Evolutionary conservation across 805 yeast species (phyloP), one percentile per base, ranked within the genome.

Genomic region (Saccharomyces eubayanus): DNA sequence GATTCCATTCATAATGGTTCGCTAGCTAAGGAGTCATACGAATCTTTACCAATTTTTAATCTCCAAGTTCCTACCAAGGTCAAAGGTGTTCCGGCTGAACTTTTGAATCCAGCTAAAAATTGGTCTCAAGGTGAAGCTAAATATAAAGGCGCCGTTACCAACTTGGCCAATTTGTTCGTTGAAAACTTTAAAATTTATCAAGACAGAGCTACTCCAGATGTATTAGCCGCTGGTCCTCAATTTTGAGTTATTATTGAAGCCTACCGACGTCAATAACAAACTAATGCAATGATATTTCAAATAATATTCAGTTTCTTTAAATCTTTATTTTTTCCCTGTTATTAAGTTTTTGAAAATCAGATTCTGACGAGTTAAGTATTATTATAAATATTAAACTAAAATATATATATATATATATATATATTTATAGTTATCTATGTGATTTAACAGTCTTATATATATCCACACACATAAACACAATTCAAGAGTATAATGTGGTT

Each of bases 1-100:
- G 96, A 92, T 72, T 84, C 96, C 46, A 90, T 92, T 66, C 98
- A 92, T 76, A 81, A 89, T 61, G 99, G 98, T 59, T 84, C 85
- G 62, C 82, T 92, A 66, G 81, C 81, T 59, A 76, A 89, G 64
- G 91, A 78, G 59, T 88, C 85, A 67, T 92, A 77, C 73, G 97
- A 91, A 77, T 78, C 78, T 50, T 85, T 87, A 75, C 96, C 90
- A 61, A 83, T 85, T 48, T 92, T 92, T 77, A 89, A 89, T 73
- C 80, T 92, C 73, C 81, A 82, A 69, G 82, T 94, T 61, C 99
- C 99, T 74, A 89, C 79, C 69, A 64, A 82, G 45, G 87, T 85
- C 63, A 82, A 84, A 57, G 64, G 61, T 54, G 98, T 92, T 56
- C 98, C 99, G 60, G 51, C 77, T 24, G 91, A 86, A 67, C 71